Conservation (phyloP, 768 basidiomycete species). For the Phlegmacium glaucopus region DNA sequence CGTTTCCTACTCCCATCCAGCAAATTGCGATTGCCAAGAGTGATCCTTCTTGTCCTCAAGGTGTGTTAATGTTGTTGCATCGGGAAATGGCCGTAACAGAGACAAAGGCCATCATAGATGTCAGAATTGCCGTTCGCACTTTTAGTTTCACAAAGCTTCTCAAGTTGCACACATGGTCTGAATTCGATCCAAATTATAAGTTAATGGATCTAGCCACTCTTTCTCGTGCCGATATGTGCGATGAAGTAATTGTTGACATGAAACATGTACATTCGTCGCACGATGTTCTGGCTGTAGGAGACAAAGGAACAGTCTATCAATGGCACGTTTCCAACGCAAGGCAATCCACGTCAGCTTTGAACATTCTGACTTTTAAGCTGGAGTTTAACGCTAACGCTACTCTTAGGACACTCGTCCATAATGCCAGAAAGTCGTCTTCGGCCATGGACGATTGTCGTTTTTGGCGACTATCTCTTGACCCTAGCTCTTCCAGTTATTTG, state of each 20-base stretch:
- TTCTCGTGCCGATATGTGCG: constrained; percentile 37
- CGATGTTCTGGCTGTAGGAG: constrained; percentile 45
- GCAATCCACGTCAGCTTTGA: constrained; percentile 38
- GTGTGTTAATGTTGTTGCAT: background rate
- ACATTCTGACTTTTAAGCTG: background rate
- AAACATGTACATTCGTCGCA: constrained; percentile 30
- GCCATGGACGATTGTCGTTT: constrained; percentile 31
- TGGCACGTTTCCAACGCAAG: constrained; percentile 34
- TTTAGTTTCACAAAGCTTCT: constrained; percentile 17
- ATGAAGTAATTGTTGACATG: constrained; percentile 44
- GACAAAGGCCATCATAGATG: constrained; percentile 10
- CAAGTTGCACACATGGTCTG: constrained; percentile 18
- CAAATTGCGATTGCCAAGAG: constrained; percentile 46
- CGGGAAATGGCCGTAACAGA: background rate
- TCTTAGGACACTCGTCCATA: constrained; percentile 3
- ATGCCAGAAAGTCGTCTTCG: constrained; percentile 1
- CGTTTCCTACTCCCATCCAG: constrained; percentile 66
- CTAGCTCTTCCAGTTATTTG: constrained; percentile 34
- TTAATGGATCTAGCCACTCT: constrained; percentile 33
- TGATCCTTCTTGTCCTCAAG: constrained; percentile 1
- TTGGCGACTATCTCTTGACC: constrained; percentile 48
- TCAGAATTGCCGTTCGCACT: constrained; percentile 24
- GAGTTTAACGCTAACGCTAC: background rate
- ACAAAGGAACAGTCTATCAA: constrained; percentile 48
- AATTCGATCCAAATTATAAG: background rate